These are phyloP conservation scores for Scheffersomyces quercinus DNA, from an alignment of 1,139 yeast genomes.

Conservation along the genomic window DNA sequence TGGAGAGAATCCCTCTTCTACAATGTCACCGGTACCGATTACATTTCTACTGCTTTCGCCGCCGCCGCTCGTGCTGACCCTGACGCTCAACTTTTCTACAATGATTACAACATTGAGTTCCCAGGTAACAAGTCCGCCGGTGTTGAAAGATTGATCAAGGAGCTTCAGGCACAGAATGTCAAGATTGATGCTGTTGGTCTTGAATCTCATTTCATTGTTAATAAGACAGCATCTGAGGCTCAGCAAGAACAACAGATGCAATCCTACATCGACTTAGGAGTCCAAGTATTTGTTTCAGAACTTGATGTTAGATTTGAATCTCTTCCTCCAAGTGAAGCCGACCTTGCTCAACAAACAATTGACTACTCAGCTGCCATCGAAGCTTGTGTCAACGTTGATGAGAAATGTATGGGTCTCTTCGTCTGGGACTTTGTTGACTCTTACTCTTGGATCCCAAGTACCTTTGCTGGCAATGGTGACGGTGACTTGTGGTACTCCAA, in stretches of 20 bases:
- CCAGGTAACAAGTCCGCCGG: not conserved
- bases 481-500: not conserved
- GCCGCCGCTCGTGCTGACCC: not conserved
- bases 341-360: not conserved
- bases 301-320: constrained; percentile 1
- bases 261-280: not conserved
- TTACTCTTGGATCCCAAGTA: not conserved
- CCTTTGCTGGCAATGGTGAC: not conserved
- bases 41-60: not conserved
- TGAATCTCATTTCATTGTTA: not conserved
- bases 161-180: not conserved
- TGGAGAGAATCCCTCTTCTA: not conserved
- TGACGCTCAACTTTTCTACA: not conserved
- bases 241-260: not conserved
- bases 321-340: not conserved
- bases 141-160: not conserved
- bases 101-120: not conserved
- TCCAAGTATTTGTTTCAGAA: not conserved
- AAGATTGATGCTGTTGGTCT: constrained; percentile 1
- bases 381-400: not conserved
- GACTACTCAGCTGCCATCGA: not conserved
- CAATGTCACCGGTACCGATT: constrained; percentile 1
- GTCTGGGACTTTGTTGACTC: not conserved
- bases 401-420: not conserved
- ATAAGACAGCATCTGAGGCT: not conserved